These are phyloP conservation scores for Colletotrichum liaoningense DNA, from an alignment of 2,329 filamentous ascomycete genomes.

Conservation along the genomic window DNA sequence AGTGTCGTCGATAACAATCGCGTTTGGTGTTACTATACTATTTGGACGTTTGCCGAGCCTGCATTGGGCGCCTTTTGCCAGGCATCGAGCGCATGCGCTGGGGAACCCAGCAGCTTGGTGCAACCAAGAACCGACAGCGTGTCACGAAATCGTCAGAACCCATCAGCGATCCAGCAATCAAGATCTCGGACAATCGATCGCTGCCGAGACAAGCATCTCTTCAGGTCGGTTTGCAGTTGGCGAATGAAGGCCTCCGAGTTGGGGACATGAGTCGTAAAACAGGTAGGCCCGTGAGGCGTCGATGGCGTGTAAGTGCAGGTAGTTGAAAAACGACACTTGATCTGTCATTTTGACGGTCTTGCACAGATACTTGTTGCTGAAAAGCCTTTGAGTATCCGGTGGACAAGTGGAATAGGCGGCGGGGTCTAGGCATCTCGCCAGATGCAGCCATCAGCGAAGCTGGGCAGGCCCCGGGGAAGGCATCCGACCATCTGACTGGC, in stretches of 20 bases:
- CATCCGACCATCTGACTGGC: slow-evolving; percentile 29
- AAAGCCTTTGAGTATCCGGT: background rate
- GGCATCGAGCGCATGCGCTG: background rate
- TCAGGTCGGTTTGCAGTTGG: background rate
- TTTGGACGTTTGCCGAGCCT: background rate
- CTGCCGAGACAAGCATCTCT: slow-evolving; percentile 22
- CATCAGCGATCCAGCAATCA: slow-evolving; percentile 14
- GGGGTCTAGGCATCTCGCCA: slow-evolving; percentile 7
- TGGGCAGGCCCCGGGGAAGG: slow-evolving; percentile 32
- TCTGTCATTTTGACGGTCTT: slow-evolving; percentile 25
- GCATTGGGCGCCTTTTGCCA: background rate
- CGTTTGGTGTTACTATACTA: background rate
- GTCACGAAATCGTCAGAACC: background rate
- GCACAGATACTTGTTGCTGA: background rate
- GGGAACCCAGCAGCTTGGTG: slow-evolving; percentile 10
- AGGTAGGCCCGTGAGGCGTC: background rate
- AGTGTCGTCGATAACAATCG: background rate
- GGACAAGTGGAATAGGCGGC: background rate
- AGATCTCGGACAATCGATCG: slow-evolving; percentile 32
- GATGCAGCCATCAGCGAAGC: slow-evolving; percentile 14
- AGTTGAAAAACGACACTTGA: slow-evolving; percentile 31
- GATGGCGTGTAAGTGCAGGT: slow-evolving; percentile 15
- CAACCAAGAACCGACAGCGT: background rate
- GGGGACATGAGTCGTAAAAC: background rate
- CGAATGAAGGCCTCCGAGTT: background rate